A percentile compares a stretch with the other conserved stretches of the same genome.
Conservation (phyloP, 1,139 yeast species). For the Nakaseomyces uthaithaninus region DNA sequence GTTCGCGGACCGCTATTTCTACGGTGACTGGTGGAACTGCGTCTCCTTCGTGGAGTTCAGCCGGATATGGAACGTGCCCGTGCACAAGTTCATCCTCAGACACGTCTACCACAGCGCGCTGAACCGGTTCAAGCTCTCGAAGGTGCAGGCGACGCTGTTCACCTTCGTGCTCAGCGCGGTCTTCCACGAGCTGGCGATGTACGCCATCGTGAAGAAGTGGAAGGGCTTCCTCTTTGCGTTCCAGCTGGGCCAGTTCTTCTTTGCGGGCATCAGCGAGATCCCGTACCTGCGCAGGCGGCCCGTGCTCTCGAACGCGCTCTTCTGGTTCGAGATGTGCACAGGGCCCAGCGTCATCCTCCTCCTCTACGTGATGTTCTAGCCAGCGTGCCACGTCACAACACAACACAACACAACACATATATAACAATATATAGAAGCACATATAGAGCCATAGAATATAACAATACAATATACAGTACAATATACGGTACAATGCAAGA, state of each 20-base stretch:
- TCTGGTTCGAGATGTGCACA: constrained; percentile 83
- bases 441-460: too few species aligned
- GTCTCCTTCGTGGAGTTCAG: constrained; percentile 86
- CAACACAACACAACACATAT: too few species aligned
- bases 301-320: constrained; percentile 61
- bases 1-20: constrained; percentile 81
- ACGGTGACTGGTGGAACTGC: constrained; percentile 94
- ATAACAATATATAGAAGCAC: too few species aligned
- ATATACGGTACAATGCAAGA: too few species aligned
- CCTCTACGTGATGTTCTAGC: constrained; percentile 60
- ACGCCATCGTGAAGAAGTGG: constrained; percentile 62
- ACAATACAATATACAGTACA: too few species aligned
- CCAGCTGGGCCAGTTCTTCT: constrained; percentile 64
- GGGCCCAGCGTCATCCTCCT: constrained; percentile 84
- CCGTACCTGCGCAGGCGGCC: constrained; percentile 12
- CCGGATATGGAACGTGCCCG: constrained; percentile 86
- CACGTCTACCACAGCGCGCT: constrained; percentile 87
- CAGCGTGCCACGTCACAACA: not conserved
- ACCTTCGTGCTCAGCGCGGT: constrained; percentile 75
- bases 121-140: constrained; percentile 57
- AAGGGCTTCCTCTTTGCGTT: constrained; percentile 68
- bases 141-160: constrained; percentile 55
- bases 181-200: constrained; percentile 86
- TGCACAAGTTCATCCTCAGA: constrained; percentile 72
- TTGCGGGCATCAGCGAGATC: constrained; percentile 11